A percentile compares a stretch with the other conserved stretches of the same genome.
Conservation (phyloP, 306 rosid species). For the Vicia faba region DNA sequence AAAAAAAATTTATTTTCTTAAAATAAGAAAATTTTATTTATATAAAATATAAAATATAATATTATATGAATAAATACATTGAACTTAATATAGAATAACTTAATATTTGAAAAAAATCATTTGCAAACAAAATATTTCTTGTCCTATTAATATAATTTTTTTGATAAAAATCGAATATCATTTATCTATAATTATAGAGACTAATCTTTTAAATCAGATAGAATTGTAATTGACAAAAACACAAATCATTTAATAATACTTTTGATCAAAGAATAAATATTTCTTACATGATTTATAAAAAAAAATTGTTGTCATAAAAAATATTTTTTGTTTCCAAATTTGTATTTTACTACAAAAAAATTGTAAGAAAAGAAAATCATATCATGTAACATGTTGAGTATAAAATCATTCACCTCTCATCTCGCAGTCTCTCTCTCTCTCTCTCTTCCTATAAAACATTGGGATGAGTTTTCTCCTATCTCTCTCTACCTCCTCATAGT, state of each 20-base stretch:
- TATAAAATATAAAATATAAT: neutral
- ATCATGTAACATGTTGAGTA: slow-evolving; percentile 26
- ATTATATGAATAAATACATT: neutral
- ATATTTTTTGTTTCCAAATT: neutral
- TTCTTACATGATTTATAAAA: too few relatives aligned
- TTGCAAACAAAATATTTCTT: too few relatives aligned
- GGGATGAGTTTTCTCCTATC: slow-evolving; percentile 46
- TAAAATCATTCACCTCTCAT: slow-evolving; percentile 62
- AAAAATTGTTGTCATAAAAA: neutral
- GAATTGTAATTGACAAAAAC: too few relatives aligned
- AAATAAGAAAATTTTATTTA: neutral
- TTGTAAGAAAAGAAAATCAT: neutral
- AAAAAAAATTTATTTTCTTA: neutral
- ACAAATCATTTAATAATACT: too few relatives aligned
- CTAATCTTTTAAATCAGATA: too few relatives aligned
- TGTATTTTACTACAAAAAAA: too few relatives aligned
- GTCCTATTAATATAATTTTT: too few relatives aligned
- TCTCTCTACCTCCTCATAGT: slow-evolving; percentile 42
- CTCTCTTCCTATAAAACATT: slow-evolving; percentile 48
- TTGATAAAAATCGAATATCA: too few relatives aligned
- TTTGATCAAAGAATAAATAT: too few relatives aligned
- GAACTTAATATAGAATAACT: too few relatives aligned
- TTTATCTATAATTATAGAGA: neutral
- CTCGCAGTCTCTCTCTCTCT: slow-evolving; percentile 59
- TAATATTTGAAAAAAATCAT: neutral